phyloP scores from a whole-genome alignment of 768 basidiomycete genomes.

The Auriculariales sp. region DNA sequence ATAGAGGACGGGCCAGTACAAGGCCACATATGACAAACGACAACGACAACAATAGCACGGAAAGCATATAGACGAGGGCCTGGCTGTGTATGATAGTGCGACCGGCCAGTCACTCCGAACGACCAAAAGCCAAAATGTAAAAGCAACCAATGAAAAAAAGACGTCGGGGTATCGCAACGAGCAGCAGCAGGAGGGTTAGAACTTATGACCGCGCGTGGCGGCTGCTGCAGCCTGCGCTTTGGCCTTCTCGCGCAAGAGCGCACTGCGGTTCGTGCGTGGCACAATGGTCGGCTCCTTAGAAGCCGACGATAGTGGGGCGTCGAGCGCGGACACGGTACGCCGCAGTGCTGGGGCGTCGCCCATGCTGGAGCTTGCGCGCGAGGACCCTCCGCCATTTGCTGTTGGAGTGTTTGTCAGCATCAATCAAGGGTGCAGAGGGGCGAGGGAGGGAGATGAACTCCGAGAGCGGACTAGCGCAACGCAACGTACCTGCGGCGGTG shows the following conservation, averaged over 20 bases:
- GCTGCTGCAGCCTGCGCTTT: conserved; percentile 34
- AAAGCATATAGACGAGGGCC: no score
- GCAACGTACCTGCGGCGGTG: no score
- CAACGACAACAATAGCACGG: background rate
- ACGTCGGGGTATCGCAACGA: background rate
- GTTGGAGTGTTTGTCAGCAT: no score
- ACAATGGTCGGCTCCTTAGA: conserved; percentile 36
- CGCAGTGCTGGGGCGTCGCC: no score
- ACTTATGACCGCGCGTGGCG: conserved; percentile 3
- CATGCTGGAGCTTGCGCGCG: no score
- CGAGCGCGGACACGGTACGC: conserved; percentile 16
- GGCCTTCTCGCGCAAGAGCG: conserved; percentile 39
- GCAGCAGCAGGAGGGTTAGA: background rate
- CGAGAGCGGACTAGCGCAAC: no score
- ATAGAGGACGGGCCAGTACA: no score
- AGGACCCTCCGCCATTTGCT: no score
- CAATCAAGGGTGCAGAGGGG: no score
- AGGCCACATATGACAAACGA: background rate
- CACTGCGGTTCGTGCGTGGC: conserved; percentile 64
- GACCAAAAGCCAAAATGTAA: background rate
- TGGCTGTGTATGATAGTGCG: no score
- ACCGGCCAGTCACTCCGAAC: background rate
- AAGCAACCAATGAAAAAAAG: background rate
- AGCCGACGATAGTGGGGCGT: conserved; percentile 37
- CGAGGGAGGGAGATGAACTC: no score